phyloP scores from a whole-genome alignment of 495 filamentous ascomycete genomes.

The Daldinia caldariorum region DNA sequence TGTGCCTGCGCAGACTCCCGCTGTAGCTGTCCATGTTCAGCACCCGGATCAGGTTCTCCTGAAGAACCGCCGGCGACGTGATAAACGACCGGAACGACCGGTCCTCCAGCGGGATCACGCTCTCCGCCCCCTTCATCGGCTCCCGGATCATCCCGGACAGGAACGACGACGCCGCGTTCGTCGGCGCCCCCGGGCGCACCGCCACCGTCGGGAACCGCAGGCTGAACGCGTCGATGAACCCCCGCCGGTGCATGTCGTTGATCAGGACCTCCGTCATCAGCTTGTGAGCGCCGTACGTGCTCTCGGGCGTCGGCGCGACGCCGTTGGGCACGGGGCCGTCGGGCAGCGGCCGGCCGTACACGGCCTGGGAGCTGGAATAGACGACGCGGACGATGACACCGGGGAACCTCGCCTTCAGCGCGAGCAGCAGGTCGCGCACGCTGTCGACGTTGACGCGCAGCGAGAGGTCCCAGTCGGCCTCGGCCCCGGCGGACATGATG shows the following conservation, averaged over 20 bases:
- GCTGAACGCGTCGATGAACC: constrained; percentile 71
- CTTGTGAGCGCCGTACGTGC: constrained; percentile 83
- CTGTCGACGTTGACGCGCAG: constrained; percentile 79
- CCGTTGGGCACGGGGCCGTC: constrained; percentile 45
- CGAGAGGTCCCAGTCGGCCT: constrained; percentile 79
- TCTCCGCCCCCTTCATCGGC: constrained; percentile 68
- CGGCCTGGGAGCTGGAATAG: constrained; percentile 61
- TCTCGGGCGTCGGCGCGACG: constrained; percentile 71
- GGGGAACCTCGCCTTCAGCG: constrained; percentile 64
- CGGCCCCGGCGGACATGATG: constrained; percentile 82
- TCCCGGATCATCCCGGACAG: constrained; percentile 71
- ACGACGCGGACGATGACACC: constrained; percentile 73
- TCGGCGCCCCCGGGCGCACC: constrained; percentile 78
- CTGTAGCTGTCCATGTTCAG: constrained; percentile 63
- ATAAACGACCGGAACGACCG: constrained; percentile 71
- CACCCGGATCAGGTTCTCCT: constrained; percentile 76
- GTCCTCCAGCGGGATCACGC: constrained; percentile 68
- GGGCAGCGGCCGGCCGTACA: constrained; percentile 55
- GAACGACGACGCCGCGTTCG: constrained; percentile 78
- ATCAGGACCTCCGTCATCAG: constrained; percentile 76
- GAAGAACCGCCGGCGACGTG: constrained; percentile 71
- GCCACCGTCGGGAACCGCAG: constrained; percentile 79
- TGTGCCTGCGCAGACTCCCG: constrained; percentile 63
- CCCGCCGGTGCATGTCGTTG: constrained; percentile 78
- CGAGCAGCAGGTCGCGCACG: constrained; percentile 70